phyloP scores from a whole-genome alignment of 352 stramenopile genomes.

The Phytophthora constricta region DNA sequence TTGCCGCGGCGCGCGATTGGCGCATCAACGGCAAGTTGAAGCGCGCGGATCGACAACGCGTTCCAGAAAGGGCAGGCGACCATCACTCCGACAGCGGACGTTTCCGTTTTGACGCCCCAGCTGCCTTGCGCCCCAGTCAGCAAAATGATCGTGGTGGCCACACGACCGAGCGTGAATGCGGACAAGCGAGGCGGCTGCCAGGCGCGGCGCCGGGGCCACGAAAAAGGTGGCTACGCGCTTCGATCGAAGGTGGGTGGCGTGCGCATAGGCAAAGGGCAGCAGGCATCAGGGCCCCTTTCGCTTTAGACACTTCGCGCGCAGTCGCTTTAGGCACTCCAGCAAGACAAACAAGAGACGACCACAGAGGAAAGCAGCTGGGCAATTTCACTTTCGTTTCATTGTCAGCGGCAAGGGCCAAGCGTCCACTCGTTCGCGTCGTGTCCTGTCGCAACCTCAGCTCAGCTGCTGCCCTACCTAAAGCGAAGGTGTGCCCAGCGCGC shows the following conservation, averaged over 20 bases:
- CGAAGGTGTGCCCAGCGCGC: not conserved
- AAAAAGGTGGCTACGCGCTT: not conserved
- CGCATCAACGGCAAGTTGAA: slow-evolving; percentile 52
- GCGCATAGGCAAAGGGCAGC: not conserved
- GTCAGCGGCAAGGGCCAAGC: slow-evolving; percentile 9
- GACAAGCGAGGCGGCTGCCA: not conserved
- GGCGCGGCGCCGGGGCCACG: not conserved
- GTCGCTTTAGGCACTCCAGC: slow-evolving; percentile 16
- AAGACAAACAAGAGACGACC: slow-evolving; percentile 21
- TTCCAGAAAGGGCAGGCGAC: slow-evolving; percentile 38
- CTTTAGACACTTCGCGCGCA: slow-evolving; percentile 3
- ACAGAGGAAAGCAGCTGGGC: not conserved
- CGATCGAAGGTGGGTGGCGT: slow-evolving; percentile 5
- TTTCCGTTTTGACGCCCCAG: no score
- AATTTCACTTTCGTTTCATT: slow-evolving; percentile 20
- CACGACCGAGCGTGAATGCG: not conserved
- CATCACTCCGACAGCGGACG: slow-evolving; percentile 39
- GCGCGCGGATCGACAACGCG: slow-evolving; percentile 39
- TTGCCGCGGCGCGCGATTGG: slow-evolving; percentile 20
- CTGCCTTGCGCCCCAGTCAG: not conserved
- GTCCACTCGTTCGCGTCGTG: slow-evolving; percentile 20
- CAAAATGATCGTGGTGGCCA: no score
- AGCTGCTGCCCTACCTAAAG: slow-evolving; percentile 29
- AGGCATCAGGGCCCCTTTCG: slow-evolving; percentile 27
- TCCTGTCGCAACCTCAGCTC: slow-evolving; percentile 36